Evolutionary conservation across 805 yeast genomes (phyloP).

Genomic region (Candida insectalens): DNA sequence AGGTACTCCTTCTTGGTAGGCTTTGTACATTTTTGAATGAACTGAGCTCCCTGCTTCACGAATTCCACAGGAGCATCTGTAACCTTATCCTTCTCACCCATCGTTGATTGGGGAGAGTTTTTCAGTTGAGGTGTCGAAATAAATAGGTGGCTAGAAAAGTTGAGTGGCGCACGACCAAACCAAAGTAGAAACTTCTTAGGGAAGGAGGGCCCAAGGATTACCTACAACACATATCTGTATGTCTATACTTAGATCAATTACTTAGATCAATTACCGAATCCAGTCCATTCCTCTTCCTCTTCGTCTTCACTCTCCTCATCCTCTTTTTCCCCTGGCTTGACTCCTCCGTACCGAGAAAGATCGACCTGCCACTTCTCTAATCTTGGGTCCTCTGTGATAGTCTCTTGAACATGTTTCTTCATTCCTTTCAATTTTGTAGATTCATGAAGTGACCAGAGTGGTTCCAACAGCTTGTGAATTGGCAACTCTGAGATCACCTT

Average conservation of each 20-base stretch:
- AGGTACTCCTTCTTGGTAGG: conserved; percentile 85
- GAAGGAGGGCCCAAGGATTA: too few species aligned
- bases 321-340: conserved; percentile 22
- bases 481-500: conserved; percentile 30
- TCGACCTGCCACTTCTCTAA: conserved; percentile 55
- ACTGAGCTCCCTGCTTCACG: conserved; percentile 83
- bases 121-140: too few species aligned
- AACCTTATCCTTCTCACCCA: conserved; percentile 51
- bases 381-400: conserved; percentile 56
- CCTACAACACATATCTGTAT: neutral
- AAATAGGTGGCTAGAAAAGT: too few species aligned
- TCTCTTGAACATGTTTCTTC: conserved; percentile 54
- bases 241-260: neutral
- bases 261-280: conserved; percentile 16
- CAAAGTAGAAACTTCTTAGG: too few species aligned
- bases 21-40: conserved; percentile 85
- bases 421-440: conserved; percentile 51
- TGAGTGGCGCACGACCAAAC: too few species aligned
- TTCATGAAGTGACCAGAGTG: conserved; percentile 44
- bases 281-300: conserved; percentile 11
- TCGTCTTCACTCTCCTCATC: conserved; percentile 10
- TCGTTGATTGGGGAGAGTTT: too few species aligned
- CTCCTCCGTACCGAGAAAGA: conserved; percentile 15
- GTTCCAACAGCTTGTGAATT: conserved; percentile 40
- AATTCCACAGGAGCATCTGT: conserved; percentile 87